These are phyloP conservation scores for Lepidopterella palustris DNA, from an alignment of 495 filamentous ascomycete genomes.

Conservation along the genomic window DNA sequence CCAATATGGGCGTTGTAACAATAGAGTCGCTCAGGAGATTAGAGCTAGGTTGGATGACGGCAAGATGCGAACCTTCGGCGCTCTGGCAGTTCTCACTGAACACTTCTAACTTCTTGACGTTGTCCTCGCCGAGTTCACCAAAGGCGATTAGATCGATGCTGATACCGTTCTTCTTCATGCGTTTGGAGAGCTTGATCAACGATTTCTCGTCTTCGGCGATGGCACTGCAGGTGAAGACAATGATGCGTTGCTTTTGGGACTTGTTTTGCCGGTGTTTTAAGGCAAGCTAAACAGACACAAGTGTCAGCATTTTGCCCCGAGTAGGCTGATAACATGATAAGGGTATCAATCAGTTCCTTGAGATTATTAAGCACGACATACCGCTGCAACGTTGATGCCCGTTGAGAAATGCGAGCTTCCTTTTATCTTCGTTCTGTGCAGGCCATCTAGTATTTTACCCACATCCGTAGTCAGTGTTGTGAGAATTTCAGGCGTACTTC, in stretches of 20 bases:
- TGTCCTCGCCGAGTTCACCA: slow-evolving; percentile 85
- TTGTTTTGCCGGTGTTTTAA: slow-evolving; percentile 98
- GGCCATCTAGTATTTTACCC: slow-evolving; percentile 86
- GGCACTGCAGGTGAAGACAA: slow-evolving; percentile 91
- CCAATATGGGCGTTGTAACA: slow-evolving; percentile 83
- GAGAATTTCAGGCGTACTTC: slow-evolving; percentile 90
- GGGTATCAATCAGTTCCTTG: not conserved
- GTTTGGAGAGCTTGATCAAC: slow-evolving; percentile 83
- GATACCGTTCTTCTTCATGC: slow-evolving; percentile 96
- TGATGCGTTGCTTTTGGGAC: slow-evolving; percentile 85
- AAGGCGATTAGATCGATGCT: slow-evolving; percentile 91
- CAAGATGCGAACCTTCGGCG: slow-evolving; percentile 81
- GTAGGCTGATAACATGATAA: slow-evolving; percentile 1
- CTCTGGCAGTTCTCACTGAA: slow-evolving; percentile 91
- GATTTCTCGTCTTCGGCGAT: slow-evolving; percentile 83
- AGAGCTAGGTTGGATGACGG: slow-evolving; percentile 82
- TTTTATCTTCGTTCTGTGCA: slow-evolving; percentile 91
- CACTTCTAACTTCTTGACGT: slow-evolving; percentile 81
- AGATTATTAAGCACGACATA: slow-evolving; percentile 44
- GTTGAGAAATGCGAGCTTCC: slow-evolving; percentile 81
- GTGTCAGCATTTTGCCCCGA: slow-evolving; percentile 4
- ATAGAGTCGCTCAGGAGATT: slow-evolving; percentile 88
- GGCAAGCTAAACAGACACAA: slow-evolving; percentile 60
- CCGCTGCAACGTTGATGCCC: slow-evolving; percentile 87
- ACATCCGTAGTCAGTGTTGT: slow-evolving; percentile 93